Base-by-base conservation (phyloP, 2,329 filamentous ascomycete species). In the Exophiala xenobiotica region DNA sequence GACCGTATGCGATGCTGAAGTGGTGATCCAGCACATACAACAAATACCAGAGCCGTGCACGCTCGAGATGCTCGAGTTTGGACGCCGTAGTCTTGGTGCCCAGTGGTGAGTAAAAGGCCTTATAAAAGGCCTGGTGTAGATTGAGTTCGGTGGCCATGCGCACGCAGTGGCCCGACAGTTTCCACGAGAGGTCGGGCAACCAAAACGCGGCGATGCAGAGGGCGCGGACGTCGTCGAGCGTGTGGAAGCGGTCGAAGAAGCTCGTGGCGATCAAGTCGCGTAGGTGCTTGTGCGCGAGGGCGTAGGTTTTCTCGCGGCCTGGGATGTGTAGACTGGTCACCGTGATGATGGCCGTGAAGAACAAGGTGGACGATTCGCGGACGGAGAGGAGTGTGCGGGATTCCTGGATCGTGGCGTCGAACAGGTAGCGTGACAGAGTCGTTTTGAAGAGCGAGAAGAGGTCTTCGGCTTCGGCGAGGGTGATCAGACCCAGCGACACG, bases 1-100 rank as follows among this genome's bases (percentile, higher is more conserved):
- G 71, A 2, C 80, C 79, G 47, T 85, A 83, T 0, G 82, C 68
- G 18, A 82, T 83, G 14, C 79, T 81, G 22, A 85, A 79, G 63
- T 86, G 82, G 54, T 84, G 82, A 60, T 86, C 82, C 60, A 81
- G 85, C 1, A 84, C 80, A 59, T 85, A 86, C 0, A 83, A 66
- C 26, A 83, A 63, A 63, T 83, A 85, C 81, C 81, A 85, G 9
- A 85, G 65, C 16, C 82, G 72, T 3, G 81, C 74, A 27, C 76
- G 75, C 51, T 83, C 79, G 49, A 78, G 74, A 20, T 57, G 47
- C n/a, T n/a, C n/a, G n/a, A n/a, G n/a, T n/a, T n/a, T n/a, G n/a
- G n/a, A n/a, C n/a, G n/a, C n/a, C n/a, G n/a, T n/a, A n/a, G n/a
- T n/a, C n/a, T n/a, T n/a, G n/a, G n/a, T n/a, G n/a, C n/a, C n/a